Base-by-base conservation (phyloP, 2,329 filamentous ascomycete species). In the Colletotrichum cordylinicola region DNA sequence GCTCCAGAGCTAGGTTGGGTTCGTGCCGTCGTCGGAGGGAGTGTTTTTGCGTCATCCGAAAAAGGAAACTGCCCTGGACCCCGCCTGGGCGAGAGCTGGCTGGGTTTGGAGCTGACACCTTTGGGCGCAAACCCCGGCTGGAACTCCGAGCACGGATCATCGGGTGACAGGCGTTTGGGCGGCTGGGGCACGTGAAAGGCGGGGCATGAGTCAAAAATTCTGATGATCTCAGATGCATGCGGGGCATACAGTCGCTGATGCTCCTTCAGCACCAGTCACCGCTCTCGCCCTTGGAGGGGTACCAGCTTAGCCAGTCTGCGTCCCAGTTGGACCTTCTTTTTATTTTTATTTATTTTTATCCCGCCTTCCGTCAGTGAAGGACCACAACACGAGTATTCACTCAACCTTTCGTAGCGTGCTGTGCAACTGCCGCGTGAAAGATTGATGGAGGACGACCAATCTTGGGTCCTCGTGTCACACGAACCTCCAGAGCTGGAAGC, bases 221-320 rank as follows among this genome's bases (percentile, higher is more conserved):
- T 71, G 71, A 76, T 76, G 74, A 76, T 76, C 74, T 76, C 66
- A 75, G 74, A 71, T 71, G 72, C 60, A 76, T 76, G 74, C 74
- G 74, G 74, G 74, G 74, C 74, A 52, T 52, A 52, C n/a, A 62
- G 72, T 73, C 21, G 29, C 18, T 33, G 29, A 13, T 61, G 29
- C 31, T 31, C n/a, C n/a, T 21, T 21, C 18, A 33, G 58, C 56
- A 31, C 18, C 58, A 37, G 69, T 70, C 58, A 48, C 65, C 65
- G 58, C 52, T 65, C n/a, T 64, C 24, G 33, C 61, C n/a, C 18
- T n/a, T 33, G 35, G 62, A 67, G 62, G 62, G 70, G 69, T 64
- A 39, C 39, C 33, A 60, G 48, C 43, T 39, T 33, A 43, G 37
- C 71, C 48, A 70, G 67, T 55, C 43, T 48, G n/a, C 43, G n/a